Conservation (phyloP, 257 asterid genomes). For the Jasminum sambac region DNA sequence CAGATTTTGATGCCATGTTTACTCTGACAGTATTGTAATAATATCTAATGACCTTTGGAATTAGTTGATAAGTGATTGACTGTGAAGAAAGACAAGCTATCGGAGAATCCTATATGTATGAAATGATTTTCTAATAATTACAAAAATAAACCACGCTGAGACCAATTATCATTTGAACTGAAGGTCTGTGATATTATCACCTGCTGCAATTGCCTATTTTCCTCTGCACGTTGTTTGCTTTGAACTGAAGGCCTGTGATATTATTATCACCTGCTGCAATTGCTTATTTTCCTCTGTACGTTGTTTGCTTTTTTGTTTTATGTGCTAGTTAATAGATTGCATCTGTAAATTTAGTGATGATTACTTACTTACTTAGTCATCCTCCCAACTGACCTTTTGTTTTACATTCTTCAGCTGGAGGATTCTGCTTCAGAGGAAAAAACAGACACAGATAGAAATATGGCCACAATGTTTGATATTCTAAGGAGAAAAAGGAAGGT, state of each 20-base stretch:
- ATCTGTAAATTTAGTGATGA: background rate
- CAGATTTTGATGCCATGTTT: background rate
- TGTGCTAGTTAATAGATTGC: background rate
- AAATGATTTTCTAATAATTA: background rate
- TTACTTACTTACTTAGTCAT: background rate
- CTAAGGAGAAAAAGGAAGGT: conserved; percentile 60
- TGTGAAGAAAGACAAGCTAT: background rate
- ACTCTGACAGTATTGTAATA: background rate
- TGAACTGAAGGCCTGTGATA: background rate
- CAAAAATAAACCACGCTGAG: background rate
- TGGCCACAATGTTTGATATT: conserved; percentile 81
- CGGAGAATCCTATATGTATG: background rate
- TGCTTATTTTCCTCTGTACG: background rate
- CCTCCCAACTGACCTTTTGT: background rate
- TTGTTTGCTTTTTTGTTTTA: background rate
- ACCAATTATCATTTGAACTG: background rate
- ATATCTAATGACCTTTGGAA: background rate
- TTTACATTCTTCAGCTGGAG: conserved; percentile 52
- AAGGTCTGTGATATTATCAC: background rate
- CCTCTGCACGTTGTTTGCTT: background rate
- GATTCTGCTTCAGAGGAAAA: conserved; percentile 46
- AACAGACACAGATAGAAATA: conserved; percentile 88
- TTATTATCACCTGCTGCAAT: background rate
- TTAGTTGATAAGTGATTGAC: background rate
- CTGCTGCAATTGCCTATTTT: conserved; percentile 5